Percentiles rank a stretch among this genome's conserved stretches.
Evolutionary conservation across 306 rosid genomes (phyloP).

Genomic region (Parietaria judaica): DNA sequence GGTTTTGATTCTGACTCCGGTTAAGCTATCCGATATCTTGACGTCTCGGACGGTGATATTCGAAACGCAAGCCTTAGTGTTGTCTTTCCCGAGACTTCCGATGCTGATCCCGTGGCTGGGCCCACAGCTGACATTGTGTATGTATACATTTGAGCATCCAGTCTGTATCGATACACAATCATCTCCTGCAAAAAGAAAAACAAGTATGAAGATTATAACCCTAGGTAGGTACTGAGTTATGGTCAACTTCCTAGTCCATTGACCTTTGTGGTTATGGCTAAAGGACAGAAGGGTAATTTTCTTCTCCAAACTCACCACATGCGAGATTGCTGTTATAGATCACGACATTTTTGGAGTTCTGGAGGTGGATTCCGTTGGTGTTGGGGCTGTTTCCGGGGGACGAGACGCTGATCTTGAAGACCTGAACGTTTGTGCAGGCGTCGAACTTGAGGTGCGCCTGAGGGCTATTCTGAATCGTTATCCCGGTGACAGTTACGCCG

Average conservation of each 20-base stretch:
- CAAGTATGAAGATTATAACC: too few relatives aligned
- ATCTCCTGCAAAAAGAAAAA: constrained; percentile 42
- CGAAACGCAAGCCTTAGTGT: constrained; percentile 69
- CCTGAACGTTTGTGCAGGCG: constrained; percentile 46
- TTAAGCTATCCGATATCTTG: constrained; percentile 42
- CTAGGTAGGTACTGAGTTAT: too few relatives aligned
- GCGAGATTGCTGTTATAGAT: constrained; percentile 46
- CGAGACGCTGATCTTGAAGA: constrained; percentile 30
- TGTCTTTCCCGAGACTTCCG: constrained; percentile 58
- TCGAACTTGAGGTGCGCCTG: constrained; percentile 66
- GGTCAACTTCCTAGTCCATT: too few relatives aligned
- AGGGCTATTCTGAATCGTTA: constrained; percentile 67
- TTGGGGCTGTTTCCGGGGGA: constrained; percentile 73
- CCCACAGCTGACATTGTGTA: constrained; percentile 60
- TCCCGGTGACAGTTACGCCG: constrained; percentile 49
- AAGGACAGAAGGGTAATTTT: background rate
- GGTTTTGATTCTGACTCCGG: constrained; percentile 80
- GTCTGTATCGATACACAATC: constrained; percentile 68
- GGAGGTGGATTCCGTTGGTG: constrained; percentile 79
- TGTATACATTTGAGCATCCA: constrained; percentile 54
- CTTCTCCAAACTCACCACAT: constrained; percentile 42
- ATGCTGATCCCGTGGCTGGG: constrained; percentile 72
- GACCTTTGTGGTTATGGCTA: too few relatives aligned
- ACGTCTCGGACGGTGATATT: constrained; percentile 64
- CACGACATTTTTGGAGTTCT: constrained; percentile 42